Conservation (phyloP, 306 rosid species). For the Mimosa pudica region DNA sequence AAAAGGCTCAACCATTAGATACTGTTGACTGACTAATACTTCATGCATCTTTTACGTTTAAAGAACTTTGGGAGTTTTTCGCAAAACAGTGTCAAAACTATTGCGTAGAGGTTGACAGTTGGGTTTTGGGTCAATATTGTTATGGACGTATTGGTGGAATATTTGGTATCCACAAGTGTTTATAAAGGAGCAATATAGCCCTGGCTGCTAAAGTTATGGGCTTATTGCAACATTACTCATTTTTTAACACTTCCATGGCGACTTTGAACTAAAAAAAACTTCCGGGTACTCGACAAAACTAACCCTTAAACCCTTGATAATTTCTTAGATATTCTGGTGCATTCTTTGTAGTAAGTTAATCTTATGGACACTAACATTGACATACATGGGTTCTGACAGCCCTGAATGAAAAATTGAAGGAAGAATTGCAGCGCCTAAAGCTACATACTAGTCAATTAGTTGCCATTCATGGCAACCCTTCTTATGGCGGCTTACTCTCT, state of each 20-base stretch:
- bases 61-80: not conserved
- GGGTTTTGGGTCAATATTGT: no score
- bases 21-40: slow-evolving; percentile 7
- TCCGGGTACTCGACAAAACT: no score
- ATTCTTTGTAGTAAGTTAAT: not conserved
- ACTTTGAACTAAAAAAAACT: no score
- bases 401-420: slow-evolving; percentile 75
- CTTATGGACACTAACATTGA: not conserved
- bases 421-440: slow-evolving; percentile 91
- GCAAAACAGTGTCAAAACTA: not conserved
- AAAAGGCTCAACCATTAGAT: not conserved
- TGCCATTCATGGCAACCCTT: slow-evolving; percentile 54
- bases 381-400: slow-evolving; percentile 45
- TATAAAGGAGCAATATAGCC: no score
- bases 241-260: no score
- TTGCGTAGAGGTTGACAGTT: no score
- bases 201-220: no score
- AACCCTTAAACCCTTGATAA: not conserved
- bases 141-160: no score
- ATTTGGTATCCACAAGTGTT: no score
- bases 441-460: slow-evolving; percentile 50
- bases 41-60: slow-evolving; percentile 1
- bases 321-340: not conserved
- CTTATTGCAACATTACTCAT: no score
- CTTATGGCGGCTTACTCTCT: slow-evolving; percentile 58